phyloP scores from a whole-genome alignment of 768 basidiomycete genomes.

The Suillus subaureus region DNA sequence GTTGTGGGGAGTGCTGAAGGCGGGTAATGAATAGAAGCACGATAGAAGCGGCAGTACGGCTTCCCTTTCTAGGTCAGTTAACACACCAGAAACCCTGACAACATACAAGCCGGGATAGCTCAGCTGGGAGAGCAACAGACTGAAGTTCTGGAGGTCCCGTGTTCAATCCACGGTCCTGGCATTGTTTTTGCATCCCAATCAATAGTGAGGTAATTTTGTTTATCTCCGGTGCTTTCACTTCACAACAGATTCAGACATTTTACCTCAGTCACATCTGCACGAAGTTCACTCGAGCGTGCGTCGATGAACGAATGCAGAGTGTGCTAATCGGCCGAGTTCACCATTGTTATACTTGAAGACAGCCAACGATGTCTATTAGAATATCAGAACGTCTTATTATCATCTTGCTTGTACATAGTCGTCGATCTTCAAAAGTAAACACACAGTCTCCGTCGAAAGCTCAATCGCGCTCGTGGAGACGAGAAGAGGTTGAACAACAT shows the following conservation, averaged over 20 bases:
- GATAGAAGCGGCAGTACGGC: neutral
- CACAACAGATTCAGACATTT: neutral
- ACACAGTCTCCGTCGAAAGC: slow-evolving; percentile 96
- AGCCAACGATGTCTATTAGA: neutral
- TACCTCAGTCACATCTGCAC: neutral
- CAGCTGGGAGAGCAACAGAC: slow-evolving; percentile 79
- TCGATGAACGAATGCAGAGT: neutral
- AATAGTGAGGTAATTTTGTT: too few species aligned
- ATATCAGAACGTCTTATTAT: slow-evolving; percentile 32
- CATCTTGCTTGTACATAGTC: slow-evolving; percentile 87
- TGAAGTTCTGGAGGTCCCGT: slow-evolving; percentile 74
- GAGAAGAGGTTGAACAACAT: slow-evolving; percentile 93
- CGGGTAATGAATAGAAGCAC: neutral
- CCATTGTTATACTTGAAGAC: neutral
- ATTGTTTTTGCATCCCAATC: slow-evolving; percentile 31
- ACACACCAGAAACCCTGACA: neutral
- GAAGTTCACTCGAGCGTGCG: neutral
- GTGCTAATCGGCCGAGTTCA: neutral
- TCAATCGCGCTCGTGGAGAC: slow-evolving; percentile 96
- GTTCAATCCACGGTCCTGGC: slow-evolving; percentile 81
- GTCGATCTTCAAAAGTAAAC: slow-evolving; percentile 92
- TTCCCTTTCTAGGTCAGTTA: neutral
- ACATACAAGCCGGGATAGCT: slow-evolving; percentile 56
- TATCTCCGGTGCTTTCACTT: neutral
- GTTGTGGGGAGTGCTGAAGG: slow-evolving; percentile 17